phyloP scores from a whole-genome alignment of 352 stramenopile species.

The Globisporangium canariense region DNA sequence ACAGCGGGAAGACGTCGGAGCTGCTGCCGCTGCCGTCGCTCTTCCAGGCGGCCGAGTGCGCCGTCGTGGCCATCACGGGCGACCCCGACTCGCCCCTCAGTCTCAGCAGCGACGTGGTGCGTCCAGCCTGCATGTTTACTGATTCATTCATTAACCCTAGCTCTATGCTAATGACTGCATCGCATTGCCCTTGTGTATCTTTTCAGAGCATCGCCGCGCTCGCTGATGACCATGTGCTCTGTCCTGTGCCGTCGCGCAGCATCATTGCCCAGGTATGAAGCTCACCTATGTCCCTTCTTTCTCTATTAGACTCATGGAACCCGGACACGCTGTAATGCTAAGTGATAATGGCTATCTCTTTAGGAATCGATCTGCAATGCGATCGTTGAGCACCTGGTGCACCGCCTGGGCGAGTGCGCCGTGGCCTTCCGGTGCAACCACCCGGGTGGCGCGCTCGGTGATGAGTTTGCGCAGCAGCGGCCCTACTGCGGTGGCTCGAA shows the following conservation, averaged over 20 bases:
- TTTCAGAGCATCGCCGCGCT: conserved; percentile 38
- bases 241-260: conserved; percentile 70
- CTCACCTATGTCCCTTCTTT: neutral
- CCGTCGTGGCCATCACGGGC: conserved; percentile 52
- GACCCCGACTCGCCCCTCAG: conserved; percentile 33
- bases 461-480: conserved; percentile 2
- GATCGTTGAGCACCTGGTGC: conserved; percentile 60
- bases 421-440: conserved; percentile 52
- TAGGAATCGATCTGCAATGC: conserved; percentile 76
- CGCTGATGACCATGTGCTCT: conserved; percentile 40
- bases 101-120: conserved; percentile 34
- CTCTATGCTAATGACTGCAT: neutral
- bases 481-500: neutral
- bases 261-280: conserved; percentile 65
- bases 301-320: neutral
- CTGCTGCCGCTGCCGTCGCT: conserved; percentile 46
- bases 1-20: conserved; percentile 69
- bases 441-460: conserved; percentile 66
- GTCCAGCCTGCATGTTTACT: neutral
- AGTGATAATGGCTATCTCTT: neutral
- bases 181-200: neutral
- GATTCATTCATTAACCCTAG: too few species aligned
- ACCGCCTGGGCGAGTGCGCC: conserved; percentile 25
- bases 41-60: conserved; percentile 35
- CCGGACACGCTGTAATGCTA: too few species aligned